phyloP scores from a whole-genome alignment of 805 yeast genomes.

The Cyberlindnera lachancei region DNA sequence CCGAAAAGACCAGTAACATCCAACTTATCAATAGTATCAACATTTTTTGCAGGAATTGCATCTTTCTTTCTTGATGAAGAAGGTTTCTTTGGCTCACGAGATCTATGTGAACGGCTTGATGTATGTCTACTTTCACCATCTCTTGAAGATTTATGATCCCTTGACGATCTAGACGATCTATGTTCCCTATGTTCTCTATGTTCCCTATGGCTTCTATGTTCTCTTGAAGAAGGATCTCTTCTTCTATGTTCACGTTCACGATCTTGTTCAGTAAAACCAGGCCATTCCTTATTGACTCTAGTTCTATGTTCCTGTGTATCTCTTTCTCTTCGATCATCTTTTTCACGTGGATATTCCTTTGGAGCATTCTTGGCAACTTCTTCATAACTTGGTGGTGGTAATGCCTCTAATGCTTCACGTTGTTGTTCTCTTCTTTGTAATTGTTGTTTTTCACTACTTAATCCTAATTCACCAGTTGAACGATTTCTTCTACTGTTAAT shows the following conservation, averaged over 20 bases:
- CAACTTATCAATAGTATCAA: slow-evolving; percentile 89
- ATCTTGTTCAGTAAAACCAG: slow-evolving; percentile 6
- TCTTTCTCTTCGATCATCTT: slow-evolving; percentile 19
- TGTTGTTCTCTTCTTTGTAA: slow-evolving; percentile 24
- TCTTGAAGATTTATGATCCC: slow-evolving; percentile 1
- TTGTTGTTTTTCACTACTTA: neutral
- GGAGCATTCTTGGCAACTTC: slow-evolving; percentile 49
- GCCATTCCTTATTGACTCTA: slow-evolving; percentile 16
- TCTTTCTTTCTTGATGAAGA: slow-evolving; percentile 29
- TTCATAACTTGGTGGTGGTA: slow-evolving; percentile 58
- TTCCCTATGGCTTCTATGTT: slow-evolving; percentile 8
- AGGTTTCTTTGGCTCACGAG: slow-evolving; percentile 4
- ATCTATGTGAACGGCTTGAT: slow-evolving; percentile 3
- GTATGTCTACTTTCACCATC: slow-evolving; percentile 7
- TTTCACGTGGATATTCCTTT: slow-evolving; percentile 49
- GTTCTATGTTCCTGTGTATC: slow-evolving; percentile 10
- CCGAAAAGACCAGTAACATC: slow-evolving; percentile 96
- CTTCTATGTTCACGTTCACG: slow-evolving; percentile 7
- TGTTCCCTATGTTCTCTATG: slow-evolving; percentile 16
- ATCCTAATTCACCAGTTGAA: neutral
- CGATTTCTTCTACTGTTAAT: slow-evolving; percentile 8
- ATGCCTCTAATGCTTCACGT: slow-evolving; percentile 1
- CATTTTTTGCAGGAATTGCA: slow-evolving; percentile 56
- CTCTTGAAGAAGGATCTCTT: slow-evolving; percentile 6
- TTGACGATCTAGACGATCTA: slow-evolving; percentile 7